A percentile compares a stretch with the other conserved stretches of the same genome.
Evolutionary conservation across 140 eudicot genomes (phyloP).

Genomic region (Oenanthe javanica): DNA sequence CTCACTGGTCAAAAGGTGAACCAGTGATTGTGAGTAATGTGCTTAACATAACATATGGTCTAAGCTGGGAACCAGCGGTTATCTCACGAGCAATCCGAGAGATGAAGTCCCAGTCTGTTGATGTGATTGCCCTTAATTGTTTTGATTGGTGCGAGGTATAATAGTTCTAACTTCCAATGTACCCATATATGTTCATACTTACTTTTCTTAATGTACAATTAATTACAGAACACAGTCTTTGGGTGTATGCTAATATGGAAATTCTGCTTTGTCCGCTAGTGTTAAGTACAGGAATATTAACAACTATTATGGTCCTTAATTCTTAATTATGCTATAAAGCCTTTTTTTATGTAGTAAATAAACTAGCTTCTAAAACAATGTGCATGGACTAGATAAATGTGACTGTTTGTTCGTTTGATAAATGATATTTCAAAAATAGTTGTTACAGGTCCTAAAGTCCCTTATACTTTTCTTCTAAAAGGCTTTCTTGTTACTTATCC

Average conservation of each 20-base stretch:
- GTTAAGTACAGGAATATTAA: background rate
- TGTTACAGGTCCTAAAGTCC: background rate
- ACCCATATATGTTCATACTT: background rate
- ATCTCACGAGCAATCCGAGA: slow-evolving; percentile 50
- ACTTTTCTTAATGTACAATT: background rate
- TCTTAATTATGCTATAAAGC: background rate
- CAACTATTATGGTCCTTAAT: background rate
- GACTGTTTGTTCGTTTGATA: background rate
- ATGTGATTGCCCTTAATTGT: slow-evolving; percentile 30
- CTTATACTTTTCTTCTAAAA: background rate
- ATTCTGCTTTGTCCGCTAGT: background rate
- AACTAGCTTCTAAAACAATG: background rate
- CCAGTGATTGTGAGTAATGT: slow-evolving; percentile 38
- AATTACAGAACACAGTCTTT: background rate
- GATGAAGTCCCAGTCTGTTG: slow-evolving; percentile 9
- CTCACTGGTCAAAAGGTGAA: slow-evolving; percentile 43
- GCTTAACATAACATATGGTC: slow-evolving; percentile 31
- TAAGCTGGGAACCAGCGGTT: slow-evolving; percentile 66
- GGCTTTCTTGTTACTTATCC: background rate
- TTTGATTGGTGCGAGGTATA: slow-evolving; percentile 46
- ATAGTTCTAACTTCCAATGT: background rate
- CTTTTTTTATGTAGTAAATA: background rate
- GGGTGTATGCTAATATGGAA: background rate
- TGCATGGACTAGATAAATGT: background rate
- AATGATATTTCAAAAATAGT: background rate